A percentile compares a stretch with the other conserved stretches of the same genome.
These are phyloP conservation scores for Neonectria faginata DNA, from an alignment of 2,329 filamentous ascomycete genomes.

Conservation along the genomic window DNA sequence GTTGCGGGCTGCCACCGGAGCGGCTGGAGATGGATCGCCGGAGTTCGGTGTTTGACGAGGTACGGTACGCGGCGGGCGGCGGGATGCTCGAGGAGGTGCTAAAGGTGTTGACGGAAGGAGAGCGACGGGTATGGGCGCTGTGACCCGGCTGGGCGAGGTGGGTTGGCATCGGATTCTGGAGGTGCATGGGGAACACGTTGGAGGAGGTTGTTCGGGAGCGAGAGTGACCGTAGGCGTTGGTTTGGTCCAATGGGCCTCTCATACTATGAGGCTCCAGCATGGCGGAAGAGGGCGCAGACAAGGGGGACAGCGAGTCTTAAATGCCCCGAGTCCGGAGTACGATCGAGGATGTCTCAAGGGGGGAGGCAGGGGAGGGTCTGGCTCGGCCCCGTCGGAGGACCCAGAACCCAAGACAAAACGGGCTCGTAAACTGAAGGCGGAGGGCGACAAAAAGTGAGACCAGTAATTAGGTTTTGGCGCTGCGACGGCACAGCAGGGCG, in stretches of 20 bases:
- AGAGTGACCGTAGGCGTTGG: constrained; percentile 63
- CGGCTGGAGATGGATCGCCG: constrained; percentile 85
- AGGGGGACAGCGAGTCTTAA: constrained; percentile 40
- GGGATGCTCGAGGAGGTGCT: constrained; percentile 78
- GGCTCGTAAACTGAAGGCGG: constrained; percentile 33
- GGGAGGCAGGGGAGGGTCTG: constrained; percentile 33
- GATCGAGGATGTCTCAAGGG: constrained; percentile 33
- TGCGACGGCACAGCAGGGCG: constrained; percentile 20
- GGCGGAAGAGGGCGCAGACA: constrained; percentile 25
- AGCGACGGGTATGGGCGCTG: constrained; percentile 61
- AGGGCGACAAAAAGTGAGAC: constrained; percentile 47
- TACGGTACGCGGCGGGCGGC: constrained; percentile 68
- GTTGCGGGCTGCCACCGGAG: constrained; percentile 69
- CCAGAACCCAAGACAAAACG: constrained; percentile 30
- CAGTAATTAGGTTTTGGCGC: constrained; percentile 18
- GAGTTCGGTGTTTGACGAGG: constrained; percentile 67
- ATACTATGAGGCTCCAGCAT: constrained; percentile 51
- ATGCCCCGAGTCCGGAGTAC: constrained; percentile 41
- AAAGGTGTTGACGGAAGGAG: constrained; percentile 75
- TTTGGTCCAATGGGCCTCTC: constrained; percentile 50
- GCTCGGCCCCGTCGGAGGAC: constrained; percentile 32
- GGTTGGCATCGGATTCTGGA: constrained; percentile 42
- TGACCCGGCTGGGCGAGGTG: constrained; percentile 50
- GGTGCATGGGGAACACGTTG: constrained; percentile 59
- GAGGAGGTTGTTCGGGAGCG: constrained; percentile 69